phyloP scores from a whole-genome alignment of 176 grass and related monocot genomes.

The Carex cristatella region DNA sequence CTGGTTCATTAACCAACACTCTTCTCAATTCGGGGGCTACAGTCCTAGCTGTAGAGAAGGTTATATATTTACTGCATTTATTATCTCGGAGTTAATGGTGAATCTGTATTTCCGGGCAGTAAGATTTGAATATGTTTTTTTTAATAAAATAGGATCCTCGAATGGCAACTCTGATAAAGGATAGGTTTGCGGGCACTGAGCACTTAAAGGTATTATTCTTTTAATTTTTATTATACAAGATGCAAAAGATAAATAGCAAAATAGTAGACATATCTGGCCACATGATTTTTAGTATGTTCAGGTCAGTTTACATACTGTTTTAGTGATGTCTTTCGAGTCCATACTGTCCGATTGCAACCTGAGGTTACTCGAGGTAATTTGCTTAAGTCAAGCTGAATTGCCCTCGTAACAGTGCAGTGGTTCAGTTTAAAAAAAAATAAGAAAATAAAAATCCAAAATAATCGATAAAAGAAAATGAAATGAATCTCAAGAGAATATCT shows the following conservation, averaged over 20 bases:
- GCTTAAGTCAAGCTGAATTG: neutral
- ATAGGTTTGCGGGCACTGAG: slow-evolving; percentile 67
- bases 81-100: neutral
- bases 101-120: neutral
- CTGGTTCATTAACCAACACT: slow-evolving; percentile 67
- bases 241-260: neutral
- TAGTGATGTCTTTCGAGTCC: neutral
- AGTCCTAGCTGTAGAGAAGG: slow-evolving; percentile 83
- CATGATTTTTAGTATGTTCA: neutral
- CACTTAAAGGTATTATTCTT: slow-evolving; percentile 54
- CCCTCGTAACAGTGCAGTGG: neutral
- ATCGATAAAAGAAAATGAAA: neutral
- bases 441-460: neutral
- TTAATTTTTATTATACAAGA: slow-evolving; percentile 4
- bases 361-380: neutral
- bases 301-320: neutral
- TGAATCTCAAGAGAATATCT: neutral
- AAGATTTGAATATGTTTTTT: neutral
- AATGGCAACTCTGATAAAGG: slow-evolving; percentile 71
- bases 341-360: neutral
- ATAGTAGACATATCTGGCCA: neutral
- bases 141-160: slow-evolving; percentile 51
- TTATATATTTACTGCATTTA: slow-evolving; percentile 18
- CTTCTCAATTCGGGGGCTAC: slow-evolving; percentile 63
- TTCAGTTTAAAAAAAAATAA: neutral